phyloP scores from a whole-genome alignment of 2,329 filamentous ascomycete genomes.

The Fusarium cicatricum region DNA sequence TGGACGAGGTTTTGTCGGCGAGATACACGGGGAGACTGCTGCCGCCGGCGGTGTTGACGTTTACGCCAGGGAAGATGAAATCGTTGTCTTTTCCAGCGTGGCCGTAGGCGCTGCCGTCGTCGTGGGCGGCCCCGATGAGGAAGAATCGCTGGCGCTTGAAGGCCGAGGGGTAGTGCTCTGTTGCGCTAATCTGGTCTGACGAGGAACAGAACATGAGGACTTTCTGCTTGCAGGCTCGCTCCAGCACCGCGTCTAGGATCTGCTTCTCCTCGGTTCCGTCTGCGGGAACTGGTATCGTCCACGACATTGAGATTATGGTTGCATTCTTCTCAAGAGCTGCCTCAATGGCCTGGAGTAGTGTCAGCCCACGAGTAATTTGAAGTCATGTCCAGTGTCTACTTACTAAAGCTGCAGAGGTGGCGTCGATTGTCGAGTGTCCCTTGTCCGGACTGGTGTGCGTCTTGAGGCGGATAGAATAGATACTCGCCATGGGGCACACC shows the following conservation, averaged over 20 bases:
- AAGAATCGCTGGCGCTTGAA: background rate
- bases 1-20: background rate
- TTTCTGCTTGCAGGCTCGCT: background rate
- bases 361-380: background rate
- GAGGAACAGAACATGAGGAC: constrained; percentile 22
- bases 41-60: background rate
- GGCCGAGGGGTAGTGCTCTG: constrained; percentile 5
- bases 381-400: background rate
- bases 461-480: constrained; percentile 36
- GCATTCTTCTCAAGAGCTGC: constrained; percentile 23
- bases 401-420: constrained; percentile 12
- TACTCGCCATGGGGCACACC: constrained; percentile 38
- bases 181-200: background rate
- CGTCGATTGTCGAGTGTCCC: background rate
- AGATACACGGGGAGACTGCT: background rate
- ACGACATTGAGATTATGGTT: constrained; percentile 27
- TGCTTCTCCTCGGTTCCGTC: background rate
- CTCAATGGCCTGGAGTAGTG: background rate
- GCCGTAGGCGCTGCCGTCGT: constrained; percentile 9
- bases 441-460: constrained; percentile 12
- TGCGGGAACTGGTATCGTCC: constrained; percentile 13
- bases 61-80: constrained; percentile 11
- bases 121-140: constrained; percentile 12
- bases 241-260: background rate
- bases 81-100: background rate